Evolutionary conservation across 2,329 filamentous ascomycete genomes (phyloP), one percentile per base, ranked within the genome.

Genomic region (Nothophaeocryptopus gaeumannii): DNA sequence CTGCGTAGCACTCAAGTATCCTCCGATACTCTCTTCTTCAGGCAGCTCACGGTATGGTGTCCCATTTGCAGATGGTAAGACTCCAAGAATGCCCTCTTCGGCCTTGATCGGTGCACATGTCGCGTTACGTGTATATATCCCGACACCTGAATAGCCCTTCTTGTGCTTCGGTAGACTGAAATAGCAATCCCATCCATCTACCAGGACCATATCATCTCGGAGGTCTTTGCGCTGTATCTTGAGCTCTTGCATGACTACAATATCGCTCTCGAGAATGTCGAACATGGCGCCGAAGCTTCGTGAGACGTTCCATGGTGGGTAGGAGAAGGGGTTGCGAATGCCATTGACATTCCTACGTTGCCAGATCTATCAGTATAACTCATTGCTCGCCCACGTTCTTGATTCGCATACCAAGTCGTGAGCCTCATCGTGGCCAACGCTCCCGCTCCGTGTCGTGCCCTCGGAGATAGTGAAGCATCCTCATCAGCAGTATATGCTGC

Each of bases 71-170:
- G 85, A 81, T 38, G 80, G 84, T 11, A 96, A 79, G 5, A 89
- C 75, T 12, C 93, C 93, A 0, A 89, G 86, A 46, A 99, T 78
- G n/a, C 93, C 93, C 73, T 97, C 92, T 71, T 99, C 93, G 3
- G 91, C 92, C 53, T 86, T 83, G 20, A 96, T 88, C 0, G 93
- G 93, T 3, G 84, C 82, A 68, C 93, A 97, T 32, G 81, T 85
- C 3, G 86, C 79, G 65, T 88, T 93, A n/a, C 89, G 82, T 1
- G 91, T 96, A 71, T 96, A 99, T 32, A 99, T 89, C 3, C 86
- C 93, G 2, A 99, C 92, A 2, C 93, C 93, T 20, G 92, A 95
- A 67, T 97, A 99, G 16, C 93, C 92, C 76, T 96, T 97, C 70
- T 97, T 97, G 65, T 95, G 80, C 66, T 85, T 89, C 0, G 93